Percentiles rank a stretch among this genome's conserved stretches.
These are phyloP conservation scores for Guillardia theta DNA, from an alignment of 78 protist genomes.

Conservation along the genomic window DNA sequence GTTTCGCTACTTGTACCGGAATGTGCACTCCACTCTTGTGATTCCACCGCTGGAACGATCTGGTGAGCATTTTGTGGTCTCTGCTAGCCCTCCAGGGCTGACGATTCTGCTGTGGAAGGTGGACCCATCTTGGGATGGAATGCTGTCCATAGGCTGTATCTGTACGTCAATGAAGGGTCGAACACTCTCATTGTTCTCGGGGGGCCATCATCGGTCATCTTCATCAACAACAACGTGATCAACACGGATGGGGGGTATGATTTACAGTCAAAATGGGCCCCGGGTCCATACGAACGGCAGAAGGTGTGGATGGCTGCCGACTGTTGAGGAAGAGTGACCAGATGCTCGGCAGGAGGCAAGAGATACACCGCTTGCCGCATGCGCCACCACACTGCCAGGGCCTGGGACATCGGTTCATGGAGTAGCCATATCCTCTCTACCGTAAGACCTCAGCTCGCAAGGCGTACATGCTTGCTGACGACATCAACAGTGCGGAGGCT, in stretches of 20 bases:
- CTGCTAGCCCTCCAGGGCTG: no score
- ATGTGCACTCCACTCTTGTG: background rate
- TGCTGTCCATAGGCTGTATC: background rate
- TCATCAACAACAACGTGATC: conserved; percentile 27
- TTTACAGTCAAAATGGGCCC: conserved; percentile 16
- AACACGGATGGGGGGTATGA: background rate
- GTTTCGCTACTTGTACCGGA: conserved; percentile 38
- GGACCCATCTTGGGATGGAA: background rate
- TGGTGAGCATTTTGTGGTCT: background rate
- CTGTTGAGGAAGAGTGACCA: background rate
- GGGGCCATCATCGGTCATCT: conserved; percentile 18
- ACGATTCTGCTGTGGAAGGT: no score
- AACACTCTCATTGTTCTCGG: conserved; percentile 13
- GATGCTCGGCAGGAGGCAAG: background rate
- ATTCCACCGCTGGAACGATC: conserved; percentile 32
- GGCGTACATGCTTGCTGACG: no score
- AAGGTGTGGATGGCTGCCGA: background rate
- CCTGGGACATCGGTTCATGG: conserved; percentile 15
- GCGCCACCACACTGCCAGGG: conserved; percentile 15
- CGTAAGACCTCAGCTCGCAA: background rate
- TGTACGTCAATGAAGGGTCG: background rate
- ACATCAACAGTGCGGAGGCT: background rate
- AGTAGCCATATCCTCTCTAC: background rate
- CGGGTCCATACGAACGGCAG: conserved; percentile 42
- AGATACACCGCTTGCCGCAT: background rate